phyloP scores from a whole-genome alignment of 306 rosid species.

The Fagus crenata region DNA sequence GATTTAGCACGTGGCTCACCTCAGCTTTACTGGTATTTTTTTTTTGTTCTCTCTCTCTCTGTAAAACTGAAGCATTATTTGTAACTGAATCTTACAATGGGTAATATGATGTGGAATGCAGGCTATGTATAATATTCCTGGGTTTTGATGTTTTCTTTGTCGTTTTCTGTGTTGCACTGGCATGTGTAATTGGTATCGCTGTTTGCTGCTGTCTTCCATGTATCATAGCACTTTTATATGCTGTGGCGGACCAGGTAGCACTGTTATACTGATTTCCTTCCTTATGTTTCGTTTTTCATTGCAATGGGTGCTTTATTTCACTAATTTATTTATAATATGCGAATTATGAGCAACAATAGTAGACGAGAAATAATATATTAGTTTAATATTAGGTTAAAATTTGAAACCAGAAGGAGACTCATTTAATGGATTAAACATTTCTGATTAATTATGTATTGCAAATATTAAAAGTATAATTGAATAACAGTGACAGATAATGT shows the following conservation, averaged over 20 bases:
- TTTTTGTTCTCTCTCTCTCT: constrained; percentile 18
- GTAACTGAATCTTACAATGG: constrained; percentile 27
- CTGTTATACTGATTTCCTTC: constrained; percentile 14
- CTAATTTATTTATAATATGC: constrained; percentile 10
- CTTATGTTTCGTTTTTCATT: constrained; percentile 16
- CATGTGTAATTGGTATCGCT: constrained; percentile 89
- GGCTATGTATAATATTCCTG: constrained; percentile 91
- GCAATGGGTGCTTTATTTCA: background rate
- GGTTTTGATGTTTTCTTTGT: constrained; percentile 99
- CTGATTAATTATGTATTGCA: background rate
- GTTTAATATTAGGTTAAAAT: constrained; percentile 2
- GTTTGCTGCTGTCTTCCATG: constrained; percentile 98
- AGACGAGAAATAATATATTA: background rate
- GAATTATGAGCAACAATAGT: background rate
- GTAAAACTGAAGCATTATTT: constrained; percentile 11
- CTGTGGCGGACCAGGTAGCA: constrained; percentile 93
- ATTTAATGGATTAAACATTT: background rate
- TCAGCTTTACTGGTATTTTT: constrained; percentile 82
- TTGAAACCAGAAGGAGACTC: background rate
- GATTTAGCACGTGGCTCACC: constrained; percentile 66
- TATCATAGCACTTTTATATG: constrained; percentile 85
- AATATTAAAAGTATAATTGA: background rate
- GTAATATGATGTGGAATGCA: constrained; percentile 46
- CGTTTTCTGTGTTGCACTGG: constrained; percentile 95
- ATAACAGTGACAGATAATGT: background rate